Evolutionary conservation across 2,329 filamentous ascomycete species (phyloP), one percentile per base, ranked within the genome.

Genomic region (Ophiobolus disseminans): DNA sequence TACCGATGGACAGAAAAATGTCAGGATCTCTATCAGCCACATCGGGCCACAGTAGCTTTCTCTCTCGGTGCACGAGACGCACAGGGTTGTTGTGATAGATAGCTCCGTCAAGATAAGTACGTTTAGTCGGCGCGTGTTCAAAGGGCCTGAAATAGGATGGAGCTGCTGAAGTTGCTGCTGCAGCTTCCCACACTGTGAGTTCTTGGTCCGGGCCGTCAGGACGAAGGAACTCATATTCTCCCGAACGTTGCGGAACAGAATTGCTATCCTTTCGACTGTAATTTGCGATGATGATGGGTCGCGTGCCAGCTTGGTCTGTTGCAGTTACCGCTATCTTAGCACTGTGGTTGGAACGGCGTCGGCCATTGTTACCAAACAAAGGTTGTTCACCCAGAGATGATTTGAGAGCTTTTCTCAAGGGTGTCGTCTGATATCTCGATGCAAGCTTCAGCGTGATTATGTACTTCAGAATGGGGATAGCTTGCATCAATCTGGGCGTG

Each of bases 121-220:
- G 63, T 36, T 73, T 68, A 0, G 76, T 74, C 16, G 68, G 59
- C n/a, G 66, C 58, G 42, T 81, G 74, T 10, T 68, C 56, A 53
- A 77, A 80, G 0, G 75, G 73, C 43, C 75, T 76, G 66, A 81
- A 80, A 45, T 70, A 76, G 2, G 60, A 60, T 3, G 78, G 76
- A 6, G 75, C 74, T 4, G 79, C 76, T 7, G 75, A 69, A 4
- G 77, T 76, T 13, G 78, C 78, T 19, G 77, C 70, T n/a, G 75
- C 75, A 36, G 76, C 75, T 69, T 81, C 73, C 74, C 78, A 79
- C 1, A 73, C 66, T 53, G 76, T 78, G 20, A 80, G 45, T 50
- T 79, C 77, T 32, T 66, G 60, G 3, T 68, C 51, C 0, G 66
- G 63, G 22, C 70, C 64, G 35, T 78, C 74, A 5, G 20, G 14